Conservation (phyloP, 371 early-diverging fungal species). For the Mucor velutinosus region DNA sequence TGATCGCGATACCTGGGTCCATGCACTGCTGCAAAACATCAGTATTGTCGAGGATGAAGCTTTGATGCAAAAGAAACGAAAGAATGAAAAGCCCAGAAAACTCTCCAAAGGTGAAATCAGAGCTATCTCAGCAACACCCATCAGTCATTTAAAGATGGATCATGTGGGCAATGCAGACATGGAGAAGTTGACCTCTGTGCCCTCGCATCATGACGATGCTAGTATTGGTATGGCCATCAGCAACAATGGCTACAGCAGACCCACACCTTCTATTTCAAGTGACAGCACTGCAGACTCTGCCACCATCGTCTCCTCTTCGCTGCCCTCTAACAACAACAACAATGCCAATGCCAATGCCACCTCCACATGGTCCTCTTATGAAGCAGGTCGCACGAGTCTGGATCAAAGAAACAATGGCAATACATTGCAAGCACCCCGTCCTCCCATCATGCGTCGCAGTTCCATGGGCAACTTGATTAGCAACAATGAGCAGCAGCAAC, state of each 20-base stretch:
- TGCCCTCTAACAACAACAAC: constrained; percentile 11
- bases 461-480: constrained; percentile 37
- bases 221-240: constrained; percentile 2
- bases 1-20: constrained; percentile 91
- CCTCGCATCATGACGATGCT: neutral
- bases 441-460: constrained; percentile 37
- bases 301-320: neutral
- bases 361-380: constrained; percentile 12
- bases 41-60: constrained; percentile 31
- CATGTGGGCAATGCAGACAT: constrained; percentile 17
- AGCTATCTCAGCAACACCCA: constrained; percentile 34
- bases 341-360: neutral
- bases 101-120: constrained; percentile 44
- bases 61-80: constrained; percentile 13
- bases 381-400: constrained; percentile 4
- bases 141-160: constrained; percentile 35
- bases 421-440: constrained; percentile 34
- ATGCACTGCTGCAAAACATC: constrained; percentile 60
- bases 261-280: constrained; percentile 23
- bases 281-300: constrained; percentile 13
- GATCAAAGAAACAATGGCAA: constrained; percentile 6
- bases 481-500: constrained; percentile 5
- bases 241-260: neutral
- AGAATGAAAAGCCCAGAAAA: constrained; percentile 38
- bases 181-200: constrained; percentile 21